Evolutionary conservation across 495 filamentous ascomycete species (phyloP), one percentile per base, ranked within the genome.

Genomic region (Cenococcum geophilum): DNA sequence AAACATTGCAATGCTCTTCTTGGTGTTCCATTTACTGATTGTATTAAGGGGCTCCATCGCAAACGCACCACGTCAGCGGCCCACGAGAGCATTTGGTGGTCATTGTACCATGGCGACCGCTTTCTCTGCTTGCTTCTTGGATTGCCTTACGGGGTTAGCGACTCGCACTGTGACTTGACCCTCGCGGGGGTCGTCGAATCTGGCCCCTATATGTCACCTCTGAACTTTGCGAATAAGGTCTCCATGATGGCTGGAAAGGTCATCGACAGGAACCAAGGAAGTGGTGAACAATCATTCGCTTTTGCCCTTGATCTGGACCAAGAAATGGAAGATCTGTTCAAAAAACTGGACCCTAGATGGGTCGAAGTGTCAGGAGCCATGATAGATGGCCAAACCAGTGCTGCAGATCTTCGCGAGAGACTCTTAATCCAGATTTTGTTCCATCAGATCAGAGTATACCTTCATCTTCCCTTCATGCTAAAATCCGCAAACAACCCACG

Each of bases 401-500:
- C 61, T 5, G 63, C 71, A 18, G 69, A 74, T 16, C 67, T 70
- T 20, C 61, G 69, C n/a, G 70, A 73, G 18, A 71, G 71, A 1
- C 40, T 80, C 4, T 69, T 80, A 22, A 34, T 74, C 8, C 79
- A 78, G 52, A 80, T 83, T 48, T 70, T 71, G 60, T 77, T 75
- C 52, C 77, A 81, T 50, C 68, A 78, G 22, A 61, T 75, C 21
- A 70, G 76, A 1, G 71, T 77, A 40, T 63, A 80, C 49, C 72
- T 83, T 5, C 81, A 83, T 61, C 69, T 83, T 8, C 81, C 81
- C 0, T 80, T 77, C 63, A 81, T 83, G 78, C 69, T 83, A 11
- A 77, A 78, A 62, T 76, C 78, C 4, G 65, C 73, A 23, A 68
- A 67, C 5, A 76, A 81, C 52, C 65, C 67, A 18, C 71, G 68